Base-by-base conservation (phyloP, 176 grass and related monocot genomes). In the Carex scoparia region DNA sequence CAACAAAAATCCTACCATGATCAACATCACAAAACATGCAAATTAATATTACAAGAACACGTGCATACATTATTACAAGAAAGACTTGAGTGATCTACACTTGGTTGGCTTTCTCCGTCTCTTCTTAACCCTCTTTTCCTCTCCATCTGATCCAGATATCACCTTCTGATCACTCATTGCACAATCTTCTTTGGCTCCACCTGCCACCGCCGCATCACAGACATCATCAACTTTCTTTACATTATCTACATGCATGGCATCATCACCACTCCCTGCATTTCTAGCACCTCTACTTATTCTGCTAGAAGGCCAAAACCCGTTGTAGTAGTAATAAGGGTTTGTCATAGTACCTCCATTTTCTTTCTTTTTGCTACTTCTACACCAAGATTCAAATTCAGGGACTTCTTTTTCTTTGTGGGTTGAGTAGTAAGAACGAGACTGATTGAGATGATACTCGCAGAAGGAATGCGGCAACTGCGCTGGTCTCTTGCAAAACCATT, bases 31-130 rank as follows among this genome's bases (percentile, higher is more conserved):
- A 67, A 84, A 7, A 68, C 40, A 8, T 63, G 61, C 35, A 70
- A 70, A 23, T 23, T 23, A 23, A 51, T 16, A 61, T 49, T 55
- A 76, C 27, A 44, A 10, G 10, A 70, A 61, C 54, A 75, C 40
- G 37, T 71, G 19, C 33, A 74, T 37, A 59, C 8, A 73, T 5
- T 32, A 86, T 5, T 32, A 86, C 1, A 86, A 23, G 30, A 86
- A 81, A 80, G 85, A 86, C 46, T 86, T 86, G n/a, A 86, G 75
- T 1, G 85, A 86, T 49, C 85, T 53, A 86, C 75, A 77, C 69
- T 86, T 86, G 28, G 56, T 64, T 4, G 59, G 56, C 74, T 86
- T 86, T 75, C 85, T 86, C 56, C 85, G 37, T 42, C 61, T 86
- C 85, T 86, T 86, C 85, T 58, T 86, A 15, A 51, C 79, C 38